Conservation (phyloP, 129 eudicot species). For the Rutidosis leptorrhynchoides region DNA sequence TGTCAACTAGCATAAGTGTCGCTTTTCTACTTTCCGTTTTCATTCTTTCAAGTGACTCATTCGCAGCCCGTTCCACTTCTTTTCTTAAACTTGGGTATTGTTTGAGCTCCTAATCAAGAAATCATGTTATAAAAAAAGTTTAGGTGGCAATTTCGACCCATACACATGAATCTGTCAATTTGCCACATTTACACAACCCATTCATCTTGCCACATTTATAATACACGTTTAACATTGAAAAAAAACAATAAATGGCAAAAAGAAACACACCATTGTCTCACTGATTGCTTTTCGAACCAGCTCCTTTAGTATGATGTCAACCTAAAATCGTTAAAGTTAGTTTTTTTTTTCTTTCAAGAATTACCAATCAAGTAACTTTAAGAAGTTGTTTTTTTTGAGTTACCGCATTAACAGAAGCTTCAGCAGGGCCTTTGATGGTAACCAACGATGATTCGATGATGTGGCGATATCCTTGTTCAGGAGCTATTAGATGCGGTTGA, state of each 20-base stretch:
- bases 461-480: slow-evolving; percentile 53
- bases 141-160: neutral
- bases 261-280: slow-evolving; percentile 45
- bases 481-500: slow-evolving; percentile 45
- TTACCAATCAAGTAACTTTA: neutral
- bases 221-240: neutral
- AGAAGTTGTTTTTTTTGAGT: neutral
- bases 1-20: slow-evolving; percentile 48
- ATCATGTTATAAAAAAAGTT: neutral
- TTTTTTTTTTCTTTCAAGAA: slow-evolving; percentile 11
- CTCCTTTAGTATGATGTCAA: slow-evolving; percentile 44
- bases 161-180: neutral
- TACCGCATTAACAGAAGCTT: slow-evolving; percentile 49
- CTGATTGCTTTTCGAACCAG: slow-evolving; percentile 47
- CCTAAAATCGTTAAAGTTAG: slow-evolving; percentile 32
- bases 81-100: slow-evolving; percentile 46
- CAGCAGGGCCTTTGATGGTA: slow-evolving; percentile 47
- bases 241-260: neutral
- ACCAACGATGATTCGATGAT: slow-evolving; percentile 43
- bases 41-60: slow-evolving; percentile 43
- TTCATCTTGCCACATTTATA: slow-evolving; percentile 2
- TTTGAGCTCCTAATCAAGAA: slow-evolving; percentile 40
- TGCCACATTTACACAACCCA: neutral
- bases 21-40: slow-evolving; percentile 46
- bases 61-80: slow-evolving; percentile 47